Percentiles rank a stretch among this genome's conserved stretches.
Conservation (phyloP, 352 stramenopile genomes). For the Plasmopara viticola region DNA sequence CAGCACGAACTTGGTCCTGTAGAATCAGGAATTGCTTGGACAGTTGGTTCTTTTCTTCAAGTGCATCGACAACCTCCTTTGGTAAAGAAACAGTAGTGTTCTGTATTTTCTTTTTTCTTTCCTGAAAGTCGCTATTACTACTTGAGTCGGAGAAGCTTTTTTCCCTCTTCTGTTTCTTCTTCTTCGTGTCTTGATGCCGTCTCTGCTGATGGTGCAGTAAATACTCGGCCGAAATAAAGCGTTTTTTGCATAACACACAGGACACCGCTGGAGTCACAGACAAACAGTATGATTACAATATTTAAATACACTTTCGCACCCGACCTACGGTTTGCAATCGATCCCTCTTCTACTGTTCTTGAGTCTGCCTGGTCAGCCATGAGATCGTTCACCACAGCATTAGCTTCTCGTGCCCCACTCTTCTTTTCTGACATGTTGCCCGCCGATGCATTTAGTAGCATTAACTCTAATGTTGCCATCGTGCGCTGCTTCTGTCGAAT, state of each 20-base stretch:
- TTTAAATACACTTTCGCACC: background rate
- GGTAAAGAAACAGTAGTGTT: constrained; percentile 16
- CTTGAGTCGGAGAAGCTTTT: constrained; percentile 11
- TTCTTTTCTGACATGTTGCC: constrained; percentile 27
- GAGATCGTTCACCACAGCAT: constrained; percentile 33
- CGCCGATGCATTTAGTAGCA: constrained; percentile 60
- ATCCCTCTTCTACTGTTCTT: constrained; percentile 15
- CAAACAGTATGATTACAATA: background rate
- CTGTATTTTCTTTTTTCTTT: constrained; percentile 24
- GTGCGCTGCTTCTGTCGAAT: constrained; percentile 78
- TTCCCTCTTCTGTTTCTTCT: constrained; percentile 19
- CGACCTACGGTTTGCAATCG: constrained; percentile 25
- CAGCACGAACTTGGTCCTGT: constrained; percentile 43
- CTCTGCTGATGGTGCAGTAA: constrained; percentile 61
- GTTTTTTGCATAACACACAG: constrained; percentile 70
- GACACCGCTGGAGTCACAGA: constrained; percentile 22
- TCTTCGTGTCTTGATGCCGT: constrained; percentile 38
- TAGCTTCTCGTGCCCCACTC: constrained; percentile 26
- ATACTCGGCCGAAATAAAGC: constrained; percentile 69
- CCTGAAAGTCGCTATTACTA: constrained; percentile 16
- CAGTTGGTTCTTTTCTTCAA: constrained; percentile 54
- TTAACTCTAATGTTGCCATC: constrained; percentile 73
- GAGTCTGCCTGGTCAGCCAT: constrained; percentile 9
- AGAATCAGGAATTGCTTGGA: constrained; percentile 48
- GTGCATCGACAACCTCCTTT: constrained; percentile 36